Evolutionary conservation across 164 flowering plant genomes (phyloP), one percentile per base, ranked within the genome.

Genomic region (Stephania japonica): DNA sequence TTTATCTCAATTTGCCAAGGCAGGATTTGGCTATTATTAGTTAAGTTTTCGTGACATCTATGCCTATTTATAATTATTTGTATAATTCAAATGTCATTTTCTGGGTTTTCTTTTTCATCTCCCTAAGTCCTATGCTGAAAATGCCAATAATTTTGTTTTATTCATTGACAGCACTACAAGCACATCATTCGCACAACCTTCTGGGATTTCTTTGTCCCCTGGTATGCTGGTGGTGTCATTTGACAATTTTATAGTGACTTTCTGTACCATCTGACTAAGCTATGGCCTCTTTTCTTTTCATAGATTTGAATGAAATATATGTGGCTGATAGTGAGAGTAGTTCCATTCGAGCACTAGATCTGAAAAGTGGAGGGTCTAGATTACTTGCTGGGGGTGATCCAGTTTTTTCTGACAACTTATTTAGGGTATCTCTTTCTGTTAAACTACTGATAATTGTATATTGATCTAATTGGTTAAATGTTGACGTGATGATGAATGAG

Each of bases 291-390:
- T 19, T 76, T 10, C 56, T 64, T 10, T 65, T 64, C 78, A 27
- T 76, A 94, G 99, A 89, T 78, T 65, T 77, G 65, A 87, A 72
- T 82, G 97, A 87, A 81, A 65, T 84, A 9, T 92, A 85, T 77
- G 78, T 94, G 76, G 99, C 98, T 71, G 99, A 94, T 80, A 94
- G 98, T 80, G 99, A 94, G 81, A 94, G 99, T 85, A 94, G 99
- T 85, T 94, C 97, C 73, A 91, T 92, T 69, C 85, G 98, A 79
- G 94, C 87, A 63, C 78, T 94, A 70, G 84, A 91, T 81, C 85
- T 94, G 72, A 85, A 81, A 82, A 89, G 94, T 18, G 97, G 99
- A 75, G 99, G 96, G 63, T 86, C 99, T 24, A 88, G 88, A 82
- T 83, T 88, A 78, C 83, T 94, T 65, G 98, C 87, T 81, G 97